Conservation (phyloP, 1,139 yeast species). For the Geotrichum aggregatum region DNA sequence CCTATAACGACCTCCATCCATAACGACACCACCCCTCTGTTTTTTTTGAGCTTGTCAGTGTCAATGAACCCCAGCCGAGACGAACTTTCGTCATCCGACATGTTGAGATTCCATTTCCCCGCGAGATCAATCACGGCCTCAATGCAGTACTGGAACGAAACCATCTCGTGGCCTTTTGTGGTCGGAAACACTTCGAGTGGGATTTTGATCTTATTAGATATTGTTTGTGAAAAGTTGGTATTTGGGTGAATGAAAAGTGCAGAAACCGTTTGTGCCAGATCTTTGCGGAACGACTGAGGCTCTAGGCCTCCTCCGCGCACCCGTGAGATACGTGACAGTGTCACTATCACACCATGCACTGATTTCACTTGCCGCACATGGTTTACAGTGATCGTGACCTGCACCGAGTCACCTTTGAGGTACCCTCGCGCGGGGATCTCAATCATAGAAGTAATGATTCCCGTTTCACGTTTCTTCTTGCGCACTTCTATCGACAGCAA, state of each 20-base stretch:
- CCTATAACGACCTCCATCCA: slow-evolving; percentile 80
- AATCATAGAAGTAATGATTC: slow-evolving; percentile 44
- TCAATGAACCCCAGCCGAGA: slow-evolving; percentile 51
- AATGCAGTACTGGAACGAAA: slow-evolving; percentile 77
- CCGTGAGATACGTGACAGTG: slow-evolving; percentile 75
- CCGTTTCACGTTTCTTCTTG: slow-evolving; percentile 33
- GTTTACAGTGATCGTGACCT: slow-evolving; percentile 59
- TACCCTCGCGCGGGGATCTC: slow-evolving; percentile 67
- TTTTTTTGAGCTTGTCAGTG: slow-evolving; percentile 69
- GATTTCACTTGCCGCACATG: slow-evolving; percentile 71
- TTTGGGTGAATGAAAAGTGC: slow-evolving; percentile 75
- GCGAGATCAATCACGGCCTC: slow-evolving; percentile 75
- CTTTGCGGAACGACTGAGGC: slow-evolving; percentile 77
- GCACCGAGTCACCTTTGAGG: slow-evolving; percentile 72
- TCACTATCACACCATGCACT: slow-evolving; percentile 71
- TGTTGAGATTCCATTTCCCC: slow-evolving; percentile 44
- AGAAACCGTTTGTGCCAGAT: slow-evolving; percentile 68
- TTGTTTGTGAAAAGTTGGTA: slow-evolving; percentile 51
- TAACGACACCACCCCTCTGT: slow-evolving; percentile 70
- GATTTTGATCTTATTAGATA: slow-evolving; percentile 61
- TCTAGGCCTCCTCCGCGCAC: slow-evolving; percentile 53
- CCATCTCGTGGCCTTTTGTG: slow-evolving; percentile 65
- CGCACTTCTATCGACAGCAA: slow-evolving; percentile 54
- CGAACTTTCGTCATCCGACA: slow-evolving; percentile 35
- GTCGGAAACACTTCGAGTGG: slow-evolving; percentile 89